Conservation (phyloP, 768 basidiomycete genomes). For the Ephemerocybe angulata region DNA sequence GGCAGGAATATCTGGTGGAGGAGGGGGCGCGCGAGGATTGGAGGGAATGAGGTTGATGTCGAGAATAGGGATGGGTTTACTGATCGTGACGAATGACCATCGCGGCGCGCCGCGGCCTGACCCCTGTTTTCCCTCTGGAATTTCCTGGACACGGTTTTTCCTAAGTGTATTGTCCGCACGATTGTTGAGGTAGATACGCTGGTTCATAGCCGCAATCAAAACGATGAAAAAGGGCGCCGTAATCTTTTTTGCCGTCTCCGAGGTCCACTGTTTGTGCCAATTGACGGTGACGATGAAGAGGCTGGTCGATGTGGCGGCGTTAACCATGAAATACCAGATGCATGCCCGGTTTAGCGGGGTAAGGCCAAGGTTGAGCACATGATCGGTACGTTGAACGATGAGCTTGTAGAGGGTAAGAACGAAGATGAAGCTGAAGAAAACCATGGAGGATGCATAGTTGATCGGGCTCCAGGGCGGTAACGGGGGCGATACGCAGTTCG, state of each 20-base stretch:
- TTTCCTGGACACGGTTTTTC: constrained; percentile 2
- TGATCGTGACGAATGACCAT: too few species aligned
- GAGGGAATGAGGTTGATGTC: too few species aligned
- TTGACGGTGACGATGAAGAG: constrained; percentile 3
- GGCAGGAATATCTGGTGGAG: too few species aligned
- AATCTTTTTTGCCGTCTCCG: neutral
- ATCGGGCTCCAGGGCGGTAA: constrained; percentile 4
- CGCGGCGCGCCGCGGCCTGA: neutral
- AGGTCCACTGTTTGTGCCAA: neutral
- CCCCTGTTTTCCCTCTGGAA: neutral
- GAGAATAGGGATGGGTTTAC: too few species aligned
- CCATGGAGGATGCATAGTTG: constrained; percentile 3
- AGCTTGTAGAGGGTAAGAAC: constrained; percentile 1
- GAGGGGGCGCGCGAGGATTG: too few species aligned
- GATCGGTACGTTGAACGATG: constrained; percentile 1
- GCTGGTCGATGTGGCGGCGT: neutral
- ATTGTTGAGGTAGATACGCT: constrained; percentile 8
- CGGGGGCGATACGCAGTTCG: neutral
- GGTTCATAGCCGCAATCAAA: constrained; percentile 5
- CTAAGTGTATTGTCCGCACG: constrained; percentile 4
- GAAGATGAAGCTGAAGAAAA: constrained; percentile 5
- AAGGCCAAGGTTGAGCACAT: constrained; percentile 4
- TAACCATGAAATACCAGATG: constrained; percentile 9
- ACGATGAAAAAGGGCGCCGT: constrained; percentile 6
- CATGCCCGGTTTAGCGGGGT: constrained; percentile 8